These are phyloP conservation scores for Centrapalus pauciflorus DNA, from an alignment of 129 eudicot genomes.

Conservation along the genomic window DNA sequence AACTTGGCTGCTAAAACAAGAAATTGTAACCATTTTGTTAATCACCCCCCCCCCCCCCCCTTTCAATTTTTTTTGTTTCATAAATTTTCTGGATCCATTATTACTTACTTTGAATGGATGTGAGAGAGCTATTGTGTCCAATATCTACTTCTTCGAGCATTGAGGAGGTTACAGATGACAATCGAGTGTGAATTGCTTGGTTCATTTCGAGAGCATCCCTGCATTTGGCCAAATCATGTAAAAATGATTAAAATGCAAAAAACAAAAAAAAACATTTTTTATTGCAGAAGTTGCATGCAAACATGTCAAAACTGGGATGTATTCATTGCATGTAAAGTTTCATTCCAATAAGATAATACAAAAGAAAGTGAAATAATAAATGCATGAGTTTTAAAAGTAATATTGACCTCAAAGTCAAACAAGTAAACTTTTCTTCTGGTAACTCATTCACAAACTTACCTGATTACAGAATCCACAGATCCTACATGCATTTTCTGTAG, in stretches of 20 bases:
- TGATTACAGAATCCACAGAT: conserved; percentile 31
- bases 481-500: conserved; percentile 32
- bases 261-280: neutral
- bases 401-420: conserved; percentile 11
- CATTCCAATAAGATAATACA: neutral
- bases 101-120: conserved; percentile 43
- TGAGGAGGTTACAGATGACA: conserved; percentile 42
- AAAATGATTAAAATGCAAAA: neutral
- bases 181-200: conserved; percentile 16
- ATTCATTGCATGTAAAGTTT: neutral
- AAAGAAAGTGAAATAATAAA: neutral
- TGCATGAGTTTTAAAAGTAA: neutral
- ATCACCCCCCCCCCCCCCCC: too few relatives aligned
- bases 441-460: conserved; percentile 14
- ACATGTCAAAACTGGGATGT: conserved; percentile 6
- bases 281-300: neutral
- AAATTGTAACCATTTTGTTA: too few relatives aligned
- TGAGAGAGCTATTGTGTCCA: conserved; percentile 34
- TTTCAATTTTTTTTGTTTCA: too few relatives aligned
- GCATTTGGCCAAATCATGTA: neutral
- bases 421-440: neutral
- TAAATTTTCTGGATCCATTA: too few relatives aligned
- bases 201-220: conserved; percentile 41
- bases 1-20: too few relatives aligned
- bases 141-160: conserved; percentile 34